These are phyloP conservation scores for Amniculicola lignicola DNA, from an alignment of 495 filamentous ascomycete genomes.

Conservation along the genomic window DNA sequence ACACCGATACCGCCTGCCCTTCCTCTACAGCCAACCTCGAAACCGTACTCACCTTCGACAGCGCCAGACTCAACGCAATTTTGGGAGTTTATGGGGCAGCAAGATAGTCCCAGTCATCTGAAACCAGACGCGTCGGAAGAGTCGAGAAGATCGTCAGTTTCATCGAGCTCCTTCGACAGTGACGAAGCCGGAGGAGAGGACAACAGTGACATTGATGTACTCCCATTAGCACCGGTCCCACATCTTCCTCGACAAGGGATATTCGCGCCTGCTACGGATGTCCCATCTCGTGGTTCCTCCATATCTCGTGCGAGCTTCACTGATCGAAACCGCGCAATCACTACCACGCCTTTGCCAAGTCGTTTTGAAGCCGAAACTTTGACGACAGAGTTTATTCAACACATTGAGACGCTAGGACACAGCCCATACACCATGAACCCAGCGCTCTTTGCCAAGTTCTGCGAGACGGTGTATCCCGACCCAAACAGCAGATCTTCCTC, in stretches of 20 bases:
- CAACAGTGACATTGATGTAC: slow-evolving; percentile 6
- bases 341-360: slow-evolving; percentile 15
- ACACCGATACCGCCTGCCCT: slow-evolving; percentile 4
- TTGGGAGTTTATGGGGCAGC: slow-evolving; percentile 29
- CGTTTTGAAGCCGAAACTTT: slow-evolving; percentile 28
- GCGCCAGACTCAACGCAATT: slow-evolving; percentile 10
- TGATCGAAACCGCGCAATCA: slow-evolving; percentile 18
- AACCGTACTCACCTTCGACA: slow-evolving; percentile 4
- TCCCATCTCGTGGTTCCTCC: slow-evolving; percentile 6
- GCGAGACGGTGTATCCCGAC: slow-evolving; percentile 23
- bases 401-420: slow-evolving; percentile 13
- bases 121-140: slow-evolving; percentile 2
- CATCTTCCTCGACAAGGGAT: slow-evolving; percentile 21
- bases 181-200: slow-evolving; percentile 3
- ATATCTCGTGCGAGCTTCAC: slow-evolving; percentile 15
- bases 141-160: slow-evolving; percentile 17
- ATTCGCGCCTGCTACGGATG: slow-evolving; percentile 13
- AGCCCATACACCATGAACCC: slow-evolving; percentile 15
- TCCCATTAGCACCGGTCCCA: slow-evolving; percentile 12
- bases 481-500: not conserved
- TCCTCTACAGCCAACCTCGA: not conserved
- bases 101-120: slow-evolving; percentile 1
- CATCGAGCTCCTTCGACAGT: slow-evolving; percentile 12
- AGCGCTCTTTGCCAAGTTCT: slow-evolving; percentile 7
- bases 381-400: slow-evolving; percentile 19